These are phyloP conservation scores for Marasmius fiardii DNA, from an alignment of 1,284 basidiomycete species.

Conservation along the genomic window DNA sequence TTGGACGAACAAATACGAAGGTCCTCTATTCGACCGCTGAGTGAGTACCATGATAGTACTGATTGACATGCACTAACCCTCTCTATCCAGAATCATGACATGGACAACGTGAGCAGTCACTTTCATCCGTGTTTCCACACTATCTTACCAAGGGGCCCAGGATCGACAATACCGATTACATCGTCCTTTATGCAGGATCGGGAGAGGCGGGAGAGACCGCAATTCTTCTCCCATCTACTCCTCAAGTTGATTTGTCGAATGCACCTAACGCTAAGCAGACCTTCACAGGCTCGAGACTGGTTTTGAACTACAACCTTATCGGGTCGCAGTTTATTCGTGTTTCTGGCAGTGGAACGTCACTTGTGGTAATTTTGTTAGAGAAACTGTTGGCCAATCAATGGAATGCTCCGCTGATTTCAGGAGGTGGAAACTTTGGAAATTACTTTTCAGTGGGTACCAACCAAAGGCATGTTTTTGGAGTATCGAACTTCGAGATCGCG, in stretches of 20 bases:
- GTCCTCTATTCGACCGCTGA: constrained; percentile 48
- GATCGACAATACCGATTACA: constrained; percentile 36
- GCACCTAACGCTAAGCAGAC: constrained; percentile 26
- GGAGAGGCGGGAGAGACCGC: constrained; percentile 43
- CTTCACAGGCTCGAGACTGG: constrained; percentile 32
- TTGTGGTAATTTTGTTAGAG: constrained; percentile 41
- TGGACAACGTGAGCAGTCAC: too few species aligned
- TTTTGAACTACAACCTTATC: constrained; percentile 33
- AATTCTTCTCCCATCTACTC: constrained; percentile 29
- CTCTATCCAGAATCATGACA: neutral
- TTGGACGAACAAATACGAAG: constrained; percentile 31
- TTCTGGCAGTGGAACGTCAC: constrained; percentile 19
- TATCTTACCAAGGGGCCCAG: constrained; percentile 20
- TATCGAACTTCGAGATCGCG: neutral
- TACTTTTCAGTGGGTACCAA: constrained; percentile 51
- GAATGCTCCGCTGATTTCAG: constrained; percentile 43
- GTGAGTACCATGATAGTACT: constrained; percentile 23
- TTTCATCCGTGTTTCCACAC: neutral
- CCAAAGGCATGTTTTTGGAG: constrained; percentile 25
- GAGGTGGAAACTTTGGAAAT: constrained; percentile 32
- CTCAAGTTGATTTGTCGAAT: constrained; percentile 24
- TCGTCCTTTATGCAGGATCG: constrained; percentile 40
- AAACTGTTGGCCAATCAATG: constrained; percentile 43
- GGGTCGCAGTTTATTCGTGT: constrained; percentile 34
- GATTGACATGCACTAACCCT: too few species aligned